Evolutionary conservation across 306 rosid genomes (phyloP), one percentile per base, ranked within the genome.

Genomic region (Dryas drummondii): DNA sequence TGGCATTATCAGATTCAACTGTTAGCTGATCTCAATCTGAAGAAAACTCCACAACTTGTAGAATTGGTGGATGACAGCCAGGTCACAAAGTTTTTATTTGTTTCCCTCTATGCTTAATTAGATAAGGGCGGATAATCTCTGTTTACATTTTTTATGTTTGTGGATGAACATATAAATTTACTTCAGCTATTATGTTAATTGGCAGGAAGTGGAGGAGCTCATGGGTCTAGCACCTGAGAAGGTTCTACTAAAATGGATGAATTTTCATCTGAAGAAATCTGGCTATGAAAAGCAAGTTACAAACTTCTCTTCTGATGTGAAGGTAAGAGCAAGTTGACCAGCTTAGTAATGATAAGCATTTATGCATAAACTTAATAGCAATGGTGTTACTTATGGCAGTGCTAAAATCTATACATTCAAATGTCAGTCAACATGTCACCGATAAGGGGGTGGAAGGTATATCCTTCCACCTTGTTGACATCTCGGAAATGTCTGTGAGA

Each of bases 201-300:
- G 58, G 75, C 94, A 96, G 99, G 99, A 96, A 15, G 99, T 90
- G 85, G 99, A 96, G 85, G 99, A 96, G 86, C 99, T 96, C 76
- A 67, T 96, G 75, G 88, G 92, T 72, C 91, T 96, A 80, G 75
- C 99, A 44, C 99, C 99, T 16, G 99, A 96, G 50, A 96, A 96
- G 87, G 90, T 96, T 79, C 81, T 96, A 74, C 78, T 96, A 72
- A 96, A 96, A 89, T 96, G 99, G 99, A 96, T 96, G 99, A 96
- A 96, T 83, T 96, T 90, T 76, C 99, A 96, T 84, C 81, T 96
- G 73, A 92, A 92, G 82, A 96, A 92, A 82, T 91, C 90, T 74
- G 99, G 99, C 76, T 96, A 92, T 66, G 92, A 88, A 84, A 96
- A 92, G 76, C 93, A 83, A 79, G 99, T 96, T 74, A 90, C 99